Evolutionary conservation across 495 filamentous ascomycete genomes (phyloP), one percentile per base, ranked within the genome.

Genomic region (Chlorociboria aeruginascens): DNA sequence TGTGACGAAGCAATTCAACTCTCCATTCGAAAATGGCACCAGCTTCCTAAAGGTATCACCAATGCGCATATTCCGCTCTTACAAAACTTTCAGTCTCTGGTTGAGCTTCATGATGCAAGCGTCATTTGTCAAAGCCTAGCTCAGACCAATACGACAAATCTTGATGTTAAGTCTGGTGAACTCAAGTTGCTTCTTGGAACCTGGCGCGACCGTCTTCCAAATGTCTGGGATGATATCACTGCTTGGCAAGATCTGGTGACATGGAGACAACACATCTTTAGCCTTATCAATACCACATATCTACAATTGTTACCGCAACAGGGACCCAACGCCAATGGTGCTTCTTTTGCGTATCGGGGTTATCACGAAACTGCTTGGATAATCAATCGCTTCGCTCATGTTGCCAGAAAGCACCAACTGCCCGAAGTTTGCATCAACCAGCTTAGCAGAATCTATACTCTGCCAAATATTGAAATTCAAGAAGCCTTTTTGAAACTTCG

Each of bases 301-400:
- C 79, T 99, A 3, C 77, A 78, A 25, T 74, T 99, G 47, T 64
- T 96, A 29, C 93, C 87, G 3, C 82, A 74, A 12, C 82, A 89
- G 58, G 79, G 78, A 10, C 85, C 83, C 62, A 88, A 82, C 48
- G 77, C 87, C 13, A 95, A 88, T 51, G 74, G 73, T 12, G 72
- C 70, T 11, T 96, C 89, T 4, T 96, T 88, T 60, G 93, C 92
- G 0, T 99, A 97, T 58, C 79, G 93, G 38, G 93, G 93, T 41
- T 97, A 93, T 57, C 93, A 99, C 56, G 93, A 99, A 62, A 99
- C 92, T 2, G 93, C 93, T 3, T 99, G 93, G 93, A 99, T 97
- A 51, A 99, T 99, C 67, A 99, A 99, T 62, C 76, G 93, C 14
- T 99, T 99, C 59, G 93, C 93, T 3, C 92, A 97, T 58, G 93